Base-by-base conservation (phyloP, 768 basidiomycete genomes). In the Leucocoprinus leucothites region DNA sequence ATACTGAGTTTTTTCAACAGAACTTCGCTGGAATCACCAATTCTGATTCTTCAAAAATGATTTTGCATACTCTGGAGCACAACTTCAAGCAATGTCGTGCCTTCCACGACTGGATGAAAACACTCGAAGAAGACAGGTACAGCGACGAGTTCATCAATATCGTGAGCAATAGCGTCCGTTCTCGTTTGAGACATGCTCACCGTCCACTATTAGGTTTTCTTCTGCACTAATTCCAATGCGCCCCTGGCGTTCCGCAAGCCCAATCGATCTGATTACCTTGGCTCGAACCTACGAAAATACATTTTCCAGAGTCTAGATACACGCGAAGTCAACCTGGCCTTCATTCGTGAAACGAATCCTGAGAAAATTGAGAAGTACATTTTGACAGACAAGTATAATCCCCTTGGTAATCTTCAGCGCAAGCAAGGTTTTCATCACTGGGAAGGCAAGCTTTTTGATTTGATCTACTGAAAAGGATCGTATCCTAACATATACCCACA, bases 21-120 rank as follows among this genome's bases (percentile, higher is more conserved):
- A 96, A 96, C 66, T 89, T 91, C 66, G 94, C 84, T 0, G 94
- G 95, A n/a, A 69, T 75, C 49, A 65, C 88, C 18, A 72, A 70
- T 22, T 87, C 87, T 0, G 70, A 78, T 44, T 76, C 91, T 0
- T 81, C 87, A 0, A 79, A 75, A 44, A 79, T 89, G 44, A 77
- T 97, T 36, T 67, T 89, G 5, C 67, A 77, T 21, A 98, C 95
- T 0, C 69, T 98, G 2, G 71, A 82, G 56, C 71, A 75, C 42
- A 78, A 75, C n/a, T 95, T 97, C 67, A 75, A 76, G 7, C 79
- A 82, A 61, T 98, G 96, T 65, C 82, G 93, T 19, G 86, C 79
- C 2, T 94, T 95, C 74, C 86, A 89, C 58, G 96, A 98, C 67
- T 69, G 74, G 5, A 67, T 82, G 16, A 72, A 69, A 13, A 56